Percentiles rank a stretch among this genome's conserved stretches.
These are phyloP conservation scores for Histomonas meleagridis DNA, from an alignment of 208 protist genomes.

Conservation along the genomic window DNA sequence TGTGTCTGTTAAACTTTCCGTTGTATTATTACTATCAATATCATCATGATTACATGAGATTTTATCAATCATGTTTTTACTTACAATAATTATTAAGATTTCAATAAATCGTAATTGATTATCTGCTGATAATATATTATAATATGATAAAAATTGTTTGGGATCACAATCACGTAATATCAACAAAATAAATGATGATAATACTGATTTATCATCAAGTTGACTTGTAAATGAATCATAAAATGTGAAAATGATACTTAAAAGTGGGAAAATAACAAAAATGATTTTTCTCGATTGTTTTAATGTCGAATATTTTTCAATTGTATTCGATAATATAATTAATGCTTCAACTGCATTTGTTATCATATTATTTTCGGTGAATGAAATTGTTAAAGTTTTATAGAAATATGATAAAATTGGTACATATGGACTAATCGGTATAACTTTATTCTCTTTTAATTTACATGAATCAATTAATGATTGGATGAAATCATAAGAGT, in stretches of 20 bases:
- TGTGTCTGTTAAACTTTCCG: no score
- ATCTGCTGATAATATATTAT: background rate
- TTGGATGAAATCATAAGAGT: background rate
- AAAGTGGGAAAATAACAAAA: background rate
- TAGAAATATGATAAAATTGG: background rate
- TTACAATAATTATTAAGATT: background rate
- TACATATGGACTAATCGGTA: background rate
- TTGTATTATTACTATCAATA: no score
- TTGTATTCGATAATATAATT: background rate
- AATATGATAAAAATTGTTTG: background rate
- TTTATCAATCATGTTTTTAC: background rate
- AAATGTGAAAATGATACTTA: background rate
- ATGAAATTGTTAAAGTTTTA: background rate
- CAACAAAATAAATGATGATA: background rate
- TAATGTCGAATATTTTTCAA: background rate
- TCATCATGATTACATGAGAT: background rate
- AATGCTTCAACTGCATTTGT: background rate
- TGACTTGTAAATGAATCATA: background rate
- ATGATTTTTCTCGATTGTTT: background rate
- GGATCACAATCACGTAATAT: background rate
- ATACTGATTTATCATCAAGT: background rate
- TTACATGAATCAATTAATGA: background rate
- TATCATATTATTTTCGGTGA: background rate
- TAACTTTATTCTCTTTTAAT: background rate
- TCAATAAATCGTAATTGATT: background rate